These are phyloP conservation scores for Mortierella antarctica DNA, from an alignment of 192 early-diverging fungal genomes.

Conservation along the genomic window DNA sequence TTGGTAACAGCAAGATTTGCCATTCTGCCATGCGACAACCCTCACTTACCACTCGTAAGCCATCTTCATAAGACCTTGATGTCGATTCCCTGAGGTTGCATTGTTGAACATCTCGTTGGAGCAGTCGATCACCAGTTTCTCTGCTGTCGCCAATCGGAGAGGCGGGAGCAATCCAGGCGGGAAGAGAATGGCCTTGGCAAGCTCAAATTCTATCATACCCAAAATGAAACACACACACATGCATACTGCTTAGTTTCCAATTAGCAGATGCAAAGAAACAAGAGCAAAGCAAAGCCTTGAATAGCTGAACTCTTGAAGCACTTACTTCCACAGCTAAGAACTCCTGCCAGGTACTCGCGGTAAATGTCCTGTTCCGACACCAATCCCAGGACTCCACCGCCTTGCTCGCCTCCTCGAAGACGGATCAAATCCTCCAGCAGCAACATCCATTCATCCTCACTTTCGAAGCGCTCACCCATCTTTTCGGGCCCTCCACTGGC, in stretches of 20 bases:
- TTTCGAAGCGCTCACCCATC: conserved; percentile 64
- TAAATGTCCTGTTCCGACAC: conserved; percentile 69
- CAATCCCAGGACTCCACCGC: conserved; percentile 62
- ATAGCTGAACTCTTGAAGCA: not conserved
- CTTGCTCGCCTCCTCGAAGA: conserved; percentile 57
- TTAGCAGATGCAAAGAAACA: not conserved
- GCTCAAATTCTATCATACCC: conserved; percentile 57
- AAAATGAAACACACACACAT: not conserved
- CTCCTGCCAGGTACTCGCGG: conserved; percentile 66
- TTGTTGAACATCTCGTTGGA: conserved; percentile 82
- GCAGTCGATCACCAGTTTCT: conserved; percentile 74
- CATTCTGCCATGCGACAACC: too few relatives aligned
- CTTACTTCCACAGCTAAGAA: conserved; percentile 72
- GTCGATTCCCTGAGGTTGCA: conserved; percentile 72
- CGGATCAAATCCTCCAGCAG: conserved; percentile 73
- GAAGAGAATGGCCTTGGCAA: conserved; percentile 66
- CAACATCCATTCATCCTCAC: conserved; percentile 74
- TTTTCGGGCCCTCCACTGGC: conserved; percentile 61
- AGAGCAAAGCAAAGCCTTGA: not conserved
- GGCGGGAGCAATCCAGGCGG: conserved; percentile 50
- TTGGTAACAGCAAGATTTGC: too few relatives aligned
- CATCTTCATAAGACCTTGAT: conserved; percentile 74
- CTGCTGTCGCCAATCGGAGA: conserved; percentile 57
- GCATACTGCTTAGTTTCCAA: not conserved
- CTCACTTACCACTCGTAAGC: conserved; percentile 74